These are phyloP conservation scores for Dendrobium huoshanense DNA, from an alignment of 106 monocot genomes.

Conservation along the genomic window DNA sequence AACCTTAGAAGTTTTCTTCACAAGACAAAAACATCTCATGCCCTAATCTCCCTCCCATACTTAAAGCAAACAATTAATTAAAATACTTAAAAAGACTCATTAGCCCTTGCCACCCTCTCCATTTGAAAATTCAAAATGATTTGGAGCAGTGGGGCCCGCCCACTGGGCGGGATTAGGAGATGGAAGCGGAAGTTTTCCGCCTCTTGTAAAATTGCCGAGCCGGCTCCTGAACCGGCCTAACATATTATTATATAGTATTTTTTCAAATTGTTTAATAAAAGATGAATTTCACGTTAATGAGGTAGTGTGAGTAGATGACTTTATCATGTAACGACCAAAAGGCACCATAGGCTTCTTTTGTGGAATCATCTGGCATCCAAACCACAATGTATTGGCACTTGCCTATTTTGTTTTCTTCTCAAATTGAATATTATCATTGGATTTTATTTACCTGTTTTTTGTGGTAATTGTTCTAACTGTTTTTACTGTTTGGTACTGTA, in stretches of 20 bases:
- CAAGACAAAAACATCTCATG: no score
- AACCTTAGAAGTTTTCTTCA: no score
- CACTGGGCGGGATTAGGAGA: no score
- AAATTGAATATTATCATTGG: background rate
- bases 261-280: background rate
- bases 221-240: no score
- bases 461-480: background rate
- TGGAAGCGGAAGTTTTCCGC: no score
- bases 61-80: no score
- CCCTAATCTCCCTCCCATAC: no score
- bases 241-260: background rate
- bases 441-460: background rate
- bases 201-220: no score
- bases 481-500: conserved; percentile 26
- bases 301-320: background rate
- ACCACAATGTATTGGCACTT: background rate
- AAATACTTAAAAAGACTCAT: no score
- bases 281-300: background rate
- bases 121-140: no score
- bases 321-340: background rate
- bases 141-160: no score
- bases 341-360: background rate
- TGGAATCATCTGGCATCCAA: background rate
- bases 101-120: no score
- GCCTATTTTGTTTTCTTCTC: background rate